Base-by-base conservation (phyloP, 164 flowering plant species). In the Dillenia suffruticosa region DNA sequence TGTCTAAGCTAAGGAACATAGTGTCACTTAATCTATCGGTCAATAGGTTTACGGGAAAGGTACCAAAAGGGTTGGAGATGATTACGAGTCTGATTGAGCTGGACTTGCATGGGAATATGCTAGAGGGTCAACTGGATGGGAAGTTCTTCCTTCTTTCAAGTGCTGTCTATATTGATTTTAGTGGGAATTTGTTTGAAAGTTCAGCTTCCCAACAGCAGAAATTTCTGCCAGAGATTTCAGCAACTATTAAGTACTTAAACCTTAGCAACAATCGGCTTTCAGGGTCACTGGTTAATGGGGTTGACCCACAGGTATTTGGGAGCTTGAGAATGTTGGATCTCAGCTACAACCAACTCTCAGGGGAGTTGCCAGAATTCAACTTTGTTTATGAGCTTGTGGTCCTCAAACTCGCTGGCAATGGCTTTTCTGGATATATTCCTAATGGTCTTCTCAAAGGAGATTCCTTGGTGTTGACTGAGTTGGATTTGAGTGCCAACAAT, bases 401-500 rank as follows among this genome's bases (percentile, higher is more conserved):
- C 49, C 81, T 95, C 51, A 81, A 82, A 66, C 95, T 95, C 56
- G 77, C 87, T 46, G 84, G 87, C 75, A 95, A 95, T 68, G 64
- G 66, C 54, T 92, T 95, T 65, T 74, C 92, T 11, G 97, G 97
- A 47, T 76, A 74, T 46, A 51, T 95, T 62, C 99, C 99, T 2
- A 85, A 76, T 74, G 82, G 78, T 54, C 82, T 92, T 56, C 67
- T 92, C 65, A 90, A 85, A 71, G 97, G 91, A 50, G 96, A 87
- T 77, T 69, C 92, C 43, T 59, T 79, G 64, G 86, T 87, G 58
- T 66, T 94, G 45, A 73, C 76, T 19, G 97, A 86, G 62, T 74
- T 95, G 74, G 99, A 95, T 79, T 80, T 95, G 72, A 95, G 99
- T 62, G 80, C 80, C 75, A 95, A 95, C 81, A 88, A 88, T 69